These are phyloP conservation scores for Dianthus caryophyllus DNA, from an alignment of 148 eudicot species.

Conservation along the genomic window DNA sequence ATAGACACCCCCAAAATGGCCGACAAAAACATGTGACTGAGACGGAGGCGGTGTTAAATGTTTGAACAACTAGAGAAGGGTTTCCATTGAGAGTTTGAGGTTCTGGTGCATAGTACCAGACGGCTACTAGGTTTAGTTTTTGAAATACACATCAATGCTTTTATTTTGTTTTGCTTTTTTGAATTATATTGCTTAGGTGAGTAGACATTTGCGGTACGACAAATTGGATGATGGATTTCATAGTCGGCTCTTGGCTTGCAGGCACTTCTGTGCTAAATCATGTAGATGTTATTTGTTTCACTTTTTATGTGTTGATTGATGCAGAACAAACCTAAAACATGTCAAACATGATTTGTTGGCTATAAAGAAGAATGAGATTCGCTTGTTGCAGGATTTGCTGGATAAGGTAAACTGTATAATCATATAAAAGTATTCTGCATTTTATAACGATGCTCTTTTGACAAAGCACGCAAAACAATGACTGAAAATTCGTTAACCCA, in stretches of 20 bases:
- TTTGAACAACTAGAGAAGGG: no score
- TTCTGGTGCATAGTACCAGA: no score
- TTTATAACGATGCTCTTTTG: neutral
- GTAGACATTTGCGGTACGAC: neutral
- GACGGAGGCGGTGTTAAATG: no score
- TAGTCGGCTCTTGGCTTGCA: neutral
- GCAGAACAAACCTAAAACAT: conserved; percentile 56
- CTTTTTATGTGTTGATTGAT: conserved; percentile 8
- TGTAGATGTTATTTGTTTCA: neutral
- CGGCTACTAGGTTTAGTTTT: no score
- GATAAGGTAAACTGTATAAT: conserved; percentile 35
- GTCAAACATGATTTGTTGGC: conserved; percentile 37
- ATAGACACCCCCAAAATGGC: no score
- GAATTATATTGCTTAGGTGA: neutral
- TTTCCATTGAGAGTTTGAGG: no score
- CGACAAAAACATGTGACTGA: no score
- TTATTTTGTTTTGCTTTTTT: neutral
- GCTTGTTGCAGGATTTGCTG: conserved; percentile 36
- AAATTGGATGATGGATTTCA: neutral
- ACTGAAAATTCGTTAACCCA: neutral
- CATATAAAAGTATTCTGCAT: neutral
- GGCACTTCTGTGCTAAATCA: neutral
- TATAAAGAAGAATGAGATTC: conserved; percentile 52
- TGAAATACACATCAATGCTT: no score
- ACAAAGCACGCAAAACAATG: neutral